Conservation (phyloP, 495 filamentous ascomycete genomes). For the Podospora conica region DNA sequence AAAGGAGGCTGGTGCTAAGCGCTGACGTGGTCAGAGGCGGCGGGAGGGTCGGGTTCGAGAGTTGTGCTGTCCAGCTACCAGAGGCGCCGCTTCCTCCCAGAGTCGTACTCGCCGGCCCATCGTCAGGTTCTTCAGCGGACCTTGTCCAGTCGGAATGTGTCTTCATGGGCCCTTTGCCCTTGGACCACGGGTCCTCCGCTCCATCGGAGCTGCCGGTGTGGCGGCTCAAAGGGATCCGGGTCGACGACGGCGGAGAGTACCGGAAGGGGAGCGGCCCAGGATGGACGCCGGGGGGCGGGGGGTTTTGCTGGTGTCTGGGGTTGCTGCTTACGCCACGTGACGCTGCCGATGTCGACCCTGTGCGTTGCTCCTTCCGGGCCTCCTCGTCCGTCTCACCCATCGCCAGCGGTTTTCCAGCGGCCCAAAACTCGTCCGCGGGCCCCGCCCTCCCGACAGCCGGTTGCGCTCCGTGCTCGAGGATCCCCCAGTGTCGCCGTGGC, state of each 20-base stretch:
- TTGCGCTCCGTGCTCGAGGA: constrained; percentile 2
- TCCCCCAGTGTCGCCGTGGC: constrained; percentile 4
- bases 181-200: not conserved
- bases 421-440: constrained; percentile 9
- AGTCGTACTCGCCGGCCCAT: not conserved
- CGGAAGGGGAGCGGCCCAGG: not conserved
- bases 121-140: not conserved
- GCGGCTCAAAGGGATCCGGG: constrained; percentile 5
- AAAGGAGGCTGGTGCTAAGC: constrained; percentile 25
- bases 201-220: constrained; percentile 18
- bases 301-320: constrained; percentile 12
- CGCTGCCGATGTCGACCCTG: constrained; percentile 18
- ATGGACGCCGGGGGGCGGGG: constrained; percentile 8
- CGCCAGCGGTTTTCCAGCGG: constrained; percentile 9
- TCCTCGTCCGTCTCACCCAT: constrained; percentile 21
- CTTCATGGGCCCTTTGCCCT: constrained; percentile 14
- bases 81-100: not conserved
- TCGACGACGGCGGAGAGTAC: constrained; percentile 10
- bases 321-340: constrained; percentile 31
- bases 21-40: constrained; percentile 37
- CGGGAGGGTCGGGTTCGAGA: constrained; percentile 33
- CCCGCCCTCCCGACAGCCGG: constrained; percentile 9
- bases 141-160: constrained; percentile 2
- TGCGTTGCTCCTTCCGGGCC: constrained; percentile 18
- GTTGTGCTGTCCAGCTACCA: constrained; percentile 4